Base-by-base conservation (phyloP, 768 basidiomycete genomes). In the Leccinum ochraceum region DNA sequence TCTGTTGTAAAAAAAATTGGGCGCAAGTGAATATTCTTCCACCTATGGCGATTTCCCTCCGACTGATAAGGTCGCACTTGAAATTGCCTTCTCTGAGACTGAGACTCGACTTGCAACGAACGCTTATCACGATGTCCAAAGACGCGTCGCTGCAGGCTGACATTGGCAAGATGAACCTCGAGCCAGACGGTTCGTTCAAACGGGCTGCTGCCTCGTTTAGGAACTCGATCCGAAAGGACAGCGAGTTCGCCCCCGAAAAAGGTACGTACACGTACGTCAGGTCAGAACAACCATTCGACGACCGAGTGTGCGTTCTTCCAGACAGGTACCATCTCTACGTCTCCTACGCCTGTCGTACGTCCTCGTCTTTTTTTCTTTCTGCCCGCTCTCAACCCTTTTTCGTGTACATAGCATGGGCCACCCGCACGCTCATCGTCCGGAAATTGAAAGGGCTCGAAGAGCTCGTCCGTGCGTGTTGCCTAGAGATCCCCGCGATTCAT, bases 301-400 rank as follows among this genome's bases (percentile, higher is more conserved):
- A n/a, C 30, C 56, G 20, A 55, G 30, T 10, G 30, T 10, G 11
- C 22, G 51, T 44, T 6, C 58, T 26, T 56, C 54, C 50, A 94
- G 94, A 86, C 61, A 88, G 95, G 50, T 98, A 98, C 72, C 91
- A 92, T 66, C 90, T 96, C 65, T 96, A 92, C 67, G 91, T 97
- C 60, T 90, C 90, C 4, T 86, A 87, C 63, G 86, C 89, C 2
- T 98, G 94, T 68, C 94, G 90, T 92, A 63, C 71, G 88, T 66
- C 11, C 9, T 26, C 16, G 6, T 34, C 32, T 6, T 26, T 11
- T 16, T 2, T 0, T 13, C 3, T 11, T 2, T n/a, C 10, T 20
- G n/a, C 11, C 2, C 32, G 5, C 1, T 39, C 28, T 30, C 13
- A 20, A 28, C 28, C 50, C 24, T 14, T 17, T 10, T 17, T n/a